Base-by-base conservation (phyloP, 23 red algal genomes). In the Gracilaria gracilis region DNA sequence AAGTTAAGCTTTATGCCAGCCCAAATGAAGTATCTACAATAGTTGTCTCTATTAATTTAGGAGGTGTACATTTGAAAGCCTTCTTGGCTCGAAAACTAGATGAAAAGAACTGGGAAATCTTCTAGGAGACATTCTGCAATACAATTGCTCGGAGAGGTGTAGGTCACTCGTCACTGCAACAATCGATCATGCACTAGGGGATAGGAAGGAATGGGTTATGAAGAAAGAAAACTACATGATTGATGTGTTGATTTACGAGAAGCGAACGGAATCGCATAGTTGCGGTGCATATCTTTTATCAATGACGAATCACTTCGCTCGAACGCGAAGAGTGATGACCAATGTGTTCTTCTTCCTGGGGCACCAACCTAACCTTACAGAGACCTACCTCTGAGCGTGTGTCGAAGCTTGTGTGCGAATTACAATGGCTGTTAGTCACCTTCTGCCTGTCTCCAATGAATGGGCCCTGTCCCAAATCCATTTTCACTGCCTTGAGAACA, bases 141-240 rank as follows among this genome's bases (percentile, higher is more conserved):
- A 15, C 19, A 15, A 55, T 2, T 55, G 51, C 19, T 15, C 51
- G 19, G 51, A 15, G 51, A 55, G 19, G 19, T 55, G 51, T 55
- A 55, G 51, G 19, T 19, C 19, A 15, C 51, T 55, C 19, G 51
- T 19, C 9, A 55, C 51, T 15, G 8, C 9, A 15, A 55, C 19
- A 15, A 55, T 55, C 19, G 51, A 55, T 55, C 51, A 19, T 15
- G 51, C 51, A 55, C 51, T 55, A 15, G 9, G 51, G 9, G 51
- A 55, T 6, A 55, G 19, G 51, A 55, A 55, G 16, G 51, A 55
- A 6, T 55, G 9, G 51, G 51, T 55, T 15, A 15, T 55, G 51
- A 55, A 55, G 51, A 67, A 67, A 15, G 9, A 67, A 24, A 36
- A 67, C 16, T 67, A 67, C 62, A 67, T 67, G 16, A 33, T 67